Conservation (phyloP, 345 rosid species). For the Citrus inodora region DNA sequence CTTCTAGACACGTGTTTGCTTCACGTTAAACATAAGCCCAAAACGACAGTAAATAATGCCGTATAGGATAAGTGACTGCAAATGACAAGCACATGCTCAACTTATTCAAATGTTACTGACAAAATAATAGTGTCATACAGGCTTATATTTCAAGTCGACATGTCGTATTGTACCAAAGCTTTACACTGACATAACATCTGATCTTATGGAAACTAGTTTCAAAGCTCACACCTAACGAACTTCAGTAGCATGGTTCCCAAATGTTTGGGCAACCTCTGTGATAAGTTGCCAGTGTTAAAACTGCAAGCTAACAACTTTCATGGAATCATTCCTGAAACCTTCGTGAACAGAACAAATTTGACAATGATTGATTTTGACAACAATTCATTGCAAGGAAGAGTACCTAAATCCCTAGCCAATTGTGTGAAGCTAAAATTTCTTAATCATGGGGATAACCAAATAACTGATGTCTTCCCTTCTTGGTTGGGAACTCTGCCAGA, state of each 20-base stretch:
- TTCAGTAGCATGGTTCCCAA: constrained; percentile 12
- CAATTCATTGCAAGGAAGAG: background rate
- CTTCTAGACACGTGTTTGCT: no score
- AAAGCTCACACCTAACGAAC: no score
- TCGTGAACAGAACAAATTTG: background rate
- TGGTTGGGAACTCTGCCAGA: constrained; percentile 1
- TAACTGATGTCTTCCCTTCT: background rate
- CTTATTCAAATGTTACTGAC: no score
- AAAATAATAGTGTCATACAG: no score
- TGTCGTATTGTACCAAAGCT: no score
- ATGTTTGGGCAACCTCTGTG: constrained; percentile 20
- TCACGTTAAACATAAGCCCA: no score
- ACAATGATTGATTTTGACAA: background rate
- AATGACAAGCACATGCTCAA: no score
- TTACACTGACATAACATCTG: no score
- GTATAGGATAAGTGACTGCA: no score
- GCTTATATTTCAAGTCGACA: no score
- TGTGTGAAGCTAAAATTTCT: background rate
- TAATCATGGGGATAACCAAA: background rate
- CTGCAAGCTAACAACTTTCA: background rate
- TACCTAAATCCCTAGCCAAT: background rate
- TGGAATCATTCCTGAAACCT: background rate
- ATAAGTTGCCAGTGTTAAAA: background rate
- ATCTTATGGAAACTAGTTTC: no score
- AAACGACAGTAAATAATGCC: no score